phyloP scores from a whole-genome alignment of 1,284 basidiomycete genomes.

The Tilletia walkeri region DNA sequence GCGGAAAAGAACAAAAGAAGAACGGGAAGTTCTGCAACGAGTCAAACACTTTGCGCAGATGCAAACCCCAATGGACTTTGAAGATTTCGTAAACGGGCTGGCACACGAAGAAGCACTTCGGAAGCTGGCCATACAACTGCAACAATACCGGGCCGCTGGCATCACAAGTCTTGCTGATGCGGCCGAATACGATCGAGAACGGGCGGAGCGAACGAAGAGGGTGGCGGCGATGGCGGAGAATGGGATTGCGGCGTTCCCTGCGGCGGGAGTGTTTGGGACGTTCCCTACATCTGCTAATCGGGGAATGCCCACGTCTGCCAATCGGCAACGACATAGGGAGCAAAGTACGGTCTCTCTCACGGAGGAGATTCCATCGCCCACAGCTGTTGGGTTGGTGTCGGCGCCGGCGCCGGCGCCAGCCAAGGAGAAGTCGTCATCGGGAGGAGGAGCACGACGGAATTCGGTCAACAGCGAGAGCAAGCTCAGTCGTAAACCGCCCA shows the following conservation, averaged over 20 bases:
- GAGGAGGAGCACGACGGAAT: background rate
- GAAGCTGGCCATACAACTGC: constrained; percentile 46
- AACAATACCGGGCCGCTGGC: constrained; percentile 50
- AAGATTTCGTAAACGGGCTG: constrained; percentile 81
- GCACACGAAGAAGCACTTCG: constrained; percentile 59
- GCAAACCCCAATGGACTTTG: constrained; percentile 88
- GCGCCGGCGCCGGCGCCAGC: constrained; percentile 19
- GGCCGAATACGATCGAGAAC: constrained; percentile 46
- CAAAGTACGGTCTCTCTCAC: constrained; percentile 28
- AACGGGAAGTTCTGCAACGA: constrained; percentile 83
- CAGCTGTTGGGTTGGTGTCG: background rate
- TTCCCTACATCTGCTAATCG: constrained; percentile 11
- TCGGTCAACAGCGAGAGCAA: constrained; percentile 32
- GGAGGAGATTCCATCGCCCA: constrained; percentile 19
- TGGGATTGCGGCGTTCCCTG: constrained; percentile 41
- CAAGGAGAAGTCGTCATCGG: constrained; percentile 24
- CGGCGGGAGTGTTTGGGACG: constrained; percentile 20
- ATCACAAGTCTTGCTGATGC: constrained; percentile 50
- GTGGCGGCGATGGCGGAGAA: constrained; percentile 48
- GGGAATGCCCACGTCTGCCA: constrained; percentile 16
- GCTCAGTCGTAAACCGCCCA: constrained; percentile 36
- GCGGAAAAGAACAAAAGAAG: constrained; percentile 84
- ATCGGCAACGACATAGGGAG: constrained; percentile 38
- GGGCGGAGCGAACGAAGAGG: constrained; percentile 44
- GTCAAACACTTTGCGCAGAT: constrained; percentile 88